Percentiles rank a stretch among this genome's conserved stretches.
phyloP scores from a whole-genome alignment of 106 monocot genomes.

The Iris macrosiphon region DNA sequence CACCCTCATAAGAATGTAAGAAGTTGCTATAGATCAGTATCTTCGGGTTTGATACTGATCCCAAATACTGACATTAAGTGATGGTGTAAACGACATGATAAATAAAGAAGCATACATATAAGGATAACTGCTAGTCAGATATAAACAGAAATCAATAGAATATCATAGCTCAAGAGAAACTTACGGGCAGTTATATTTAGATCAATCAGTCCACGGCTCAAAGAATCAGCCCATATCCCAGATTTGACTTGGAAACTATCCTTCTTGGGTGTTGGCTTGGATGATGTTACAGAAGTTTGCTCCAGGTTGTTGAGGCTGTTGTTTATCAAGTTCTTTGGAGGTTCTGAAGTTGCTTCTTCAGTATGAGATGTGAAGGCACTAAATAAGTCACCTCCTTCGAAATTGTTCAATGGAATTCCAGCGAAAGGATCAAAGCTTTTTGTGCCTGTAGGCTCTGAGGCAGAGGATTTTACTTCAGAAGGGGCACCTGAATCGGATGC shows the following conservation, averaged over 20 bases:
- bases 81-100: background rate
- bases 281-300: slow-evolving; percentile 8
- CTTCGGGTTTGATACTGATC: too few species aligned
- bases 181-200: slow-evolving; percentile 77
- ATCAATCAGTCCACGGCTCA: slow-evolving; percentile 90
- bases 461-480: slow-evolving; percentile 21
- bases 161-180: slow-evolving; percentile 21
- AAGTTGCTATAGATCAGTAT: too few species aligned
- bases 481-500: slow-evolving; percentile 23
- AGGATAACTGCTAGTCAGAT: too few species aligned
- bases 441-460: slow-evolving; percentile 12
- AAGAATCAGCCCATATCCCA: slow-evolving; percentile 95
- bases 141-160: too few species aligned
- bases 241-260: slow-evolving; percentile 77
- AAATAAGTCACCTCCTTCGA: slow-evolving; percentile 57
- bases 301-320: background rate
- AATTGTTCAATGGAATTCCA: slow-evolving; percentile 39
- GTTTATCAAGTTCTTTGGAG: slow-evolving; percentile 13
- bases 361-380: slow-evolving; percentile 49
- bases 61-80: too few species aligned
- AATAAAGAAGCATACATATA: background rate
- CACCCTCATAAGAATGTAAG: too few species aligned
- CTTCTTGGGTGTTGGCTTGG: slow-evolving; percentile 33
- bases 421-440: slow-evolving; percentile 71
- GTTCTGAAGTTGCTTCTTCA: slow-evolving; percentile 12